These are phyloP conservation scores for Corynespora cassiicola DNA, from an alignment of 2,329 filamentous ascomycete genomes.

Conservation along the genomic window DNA sequence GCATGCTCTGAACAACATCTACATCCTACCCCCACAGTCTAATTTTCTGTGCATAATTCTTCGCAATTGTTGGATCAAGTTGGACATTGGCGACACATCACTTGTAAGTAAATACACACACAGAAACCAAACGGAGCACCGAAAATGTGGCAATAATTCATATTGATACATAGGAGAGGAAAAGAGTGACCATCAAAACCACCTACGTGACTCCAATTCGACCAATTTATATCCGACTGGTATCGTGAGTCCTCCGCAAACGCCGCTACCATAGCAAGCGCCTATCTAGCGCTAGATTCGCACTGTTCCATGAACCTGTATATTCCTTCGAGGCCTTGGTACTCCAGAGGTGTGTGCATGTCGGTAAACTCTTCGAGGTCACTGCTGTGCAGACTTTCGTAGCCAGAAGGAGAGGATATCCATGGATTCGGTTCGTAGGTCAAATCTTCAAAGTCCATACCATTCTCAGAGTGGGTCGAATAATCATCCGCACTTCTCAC, in stretches of 20 bases:
- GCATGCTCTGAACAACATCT: too few relatives aligned
- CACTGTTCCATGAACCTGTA: slow-evolving; percentile 71
- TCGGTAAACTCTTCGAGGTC: slow-evolving; percentile 50
- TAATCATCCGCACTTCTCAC: slow-evolving; percentile 40
- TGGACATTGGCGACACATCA: too few relatives aligned
- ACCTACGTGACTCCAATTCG: slow-evolving; percentile 9
- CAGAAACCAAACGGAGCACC: too few relatives aligned
- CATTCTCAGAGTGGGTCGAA: slow-evolving; percentile 45
- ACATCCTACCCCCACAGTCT: too few relatives aligned
- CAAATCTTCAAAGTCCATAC: slow-evolving; percentile 51
- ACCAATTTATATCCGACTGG: slow-evolving; percentile 37
- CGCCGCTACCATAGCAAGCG: slow-evolving; percentile 5
- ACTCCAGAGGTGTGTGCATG: slow-evolving; percentile 57
- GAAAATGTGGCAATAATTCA: neutral
- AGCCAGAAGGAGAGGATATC: slow-evolving; percentile 60
- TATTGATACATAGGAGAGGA: slow-evolving; percentile 26
- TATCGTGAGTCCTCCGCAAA: slow-evolving; percentile 21
- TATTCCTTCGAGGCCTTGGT: slow-evolving; percentile 70
- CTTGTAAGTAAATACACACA: too few relatives aligned
- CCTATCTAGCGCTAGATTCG: slow-evolving; percentile 48
- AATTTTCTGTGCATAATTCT: too few relatives aligned
- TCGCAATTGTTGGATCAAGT: too few relatives aligned
- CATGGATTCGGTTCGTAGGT: slow-evolving; percentile 58
- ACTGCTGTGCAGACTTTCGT: slow-evolving; percentile 64
- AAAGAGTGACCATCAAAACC: slow-evolving; percentile 13